Percentiles rank a stretch among this genome's conserved stretches.
Conservation (phyloP, 1,284 basidiomycete genomes). For the Cryptococcus sp. region DNA sequence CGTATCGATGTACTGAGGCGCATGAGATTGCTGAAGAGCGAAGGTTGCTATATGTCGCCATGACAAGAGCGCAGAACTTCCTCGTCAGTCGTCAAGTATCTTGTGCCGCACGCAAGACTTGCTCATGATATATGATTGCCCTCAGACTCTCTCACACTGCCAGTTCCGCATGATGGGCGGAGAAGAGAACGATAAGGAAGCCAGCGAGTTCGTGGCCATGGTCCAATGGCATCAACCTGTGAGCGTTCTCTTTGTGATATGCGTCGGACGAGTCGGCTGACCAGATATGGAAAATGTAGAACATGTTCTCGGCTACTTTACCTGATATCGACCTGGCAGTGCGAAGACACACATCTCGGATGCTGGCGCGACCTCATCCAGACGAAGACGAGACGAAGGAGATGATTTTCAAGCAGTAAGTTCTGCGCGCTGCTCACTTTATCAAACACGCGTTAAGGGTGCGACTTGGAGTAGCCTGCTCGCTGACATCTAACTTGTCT, state of each 20-base stretch:
- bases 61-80: slow-evolving; percentile 79
- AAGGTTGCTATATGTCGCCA: slow-evolving; percentile 84
- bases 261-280: neutral
- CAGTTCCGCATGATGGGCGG: slow-evolving; percentile 49
- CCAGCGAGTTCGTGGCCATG: slow-evolving; percentile 44
- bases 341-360: slow-evolving; percentile 32
- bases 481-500: neutral
- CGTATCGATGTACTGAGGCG: slow-evolving; percentile 62
- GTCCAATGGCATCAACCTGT: slow-evolving; percentile 17
- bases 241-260: slow-evolving; percentile 11
- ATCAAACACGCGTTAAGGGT: neutral
- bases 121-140: neutral
- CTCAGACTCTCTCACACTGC: slow-evolving; percentile 45
- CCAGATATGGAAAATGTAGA: slow-evolving; percentile 14
- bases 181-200: slow-evolving; percentile 42
- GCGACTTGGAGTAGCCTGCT: neutral
- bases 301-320: slow-evolving; percentile 27
- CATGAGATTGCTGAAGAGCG: slow-evolving; percentile 81
- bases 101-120: no score
- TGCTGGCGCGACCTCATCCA: slow-evolving; percentile 34
- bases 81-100: slow-evolving; percentile 51
- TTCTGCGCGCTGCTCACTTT: neutral
- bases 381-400: slow-evolving; percentile 40
- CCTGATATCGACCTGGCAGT: slow-evolving; percentile 37
- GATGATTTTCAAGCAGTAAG: slow-evolving; percentile 46